These are phyloP conservation scores for Cystobasidium onofrii DNA, from an alignment of 768 basidiomycete genomes.

Conservation along the genomic window DNA sequence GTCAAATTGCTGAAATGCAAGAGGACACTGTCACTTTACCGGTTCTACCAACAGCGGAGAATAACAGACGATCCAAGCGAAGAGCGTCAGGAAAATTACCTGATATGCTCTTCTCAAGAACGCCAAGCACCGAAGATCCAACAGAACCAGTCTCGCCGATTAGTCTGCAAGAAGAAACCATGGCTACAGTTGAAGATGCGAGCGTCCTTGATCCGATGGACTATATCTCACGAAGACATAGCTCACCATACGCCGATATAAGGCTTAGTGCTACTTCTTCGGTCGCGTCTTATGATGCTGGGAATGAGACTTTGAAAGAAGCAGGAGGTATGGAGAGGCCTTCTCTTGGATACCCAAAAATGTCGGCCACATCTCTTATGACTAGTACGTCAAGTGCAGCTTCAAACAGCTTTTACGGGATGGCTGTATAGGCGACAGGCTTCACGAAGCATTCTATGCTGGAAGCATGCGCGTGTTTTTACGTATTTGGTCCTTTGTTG, in stretches of 20 bases:
- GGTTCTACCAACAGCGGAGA: background rate
- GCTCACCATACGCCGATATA: background rate
- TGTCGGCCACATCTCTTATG: background rate
- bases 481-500: no score
- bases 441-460: no score
- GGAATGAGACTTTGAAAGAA: background rate
- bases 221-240: background rate
- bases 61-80: background rate
- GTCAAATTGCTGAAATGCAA: background rate
- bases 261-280: background rate
- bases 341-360: background rate
- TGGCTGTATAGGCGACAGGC: slow-evolving; percentile 11
- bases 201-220: slow-evolving; percentile 4
- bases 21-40: background rate
- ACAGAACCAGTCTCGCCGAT: background rate
- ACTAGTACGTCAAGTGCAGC: background rate
- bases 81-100: slow-evolving; percentile 5
- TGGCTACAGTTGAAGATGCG: background rate
- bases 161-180: background rate
- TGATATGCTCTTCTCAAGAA: slow-evolving; percentile 1
- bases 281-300: background rate
- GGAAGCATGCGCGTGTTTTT: no score
- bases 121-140: background rate
- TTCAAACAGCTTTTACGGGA: background rate
- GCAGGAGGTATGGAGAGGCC: background rate